A percentile compares a stretch with the other conserved stretches of the same genome.
Evolutionary conservation across 2,329 filamentous ascomycete genomes (phyloP).

Genomic region (Cladosporium sp.): DNA sequence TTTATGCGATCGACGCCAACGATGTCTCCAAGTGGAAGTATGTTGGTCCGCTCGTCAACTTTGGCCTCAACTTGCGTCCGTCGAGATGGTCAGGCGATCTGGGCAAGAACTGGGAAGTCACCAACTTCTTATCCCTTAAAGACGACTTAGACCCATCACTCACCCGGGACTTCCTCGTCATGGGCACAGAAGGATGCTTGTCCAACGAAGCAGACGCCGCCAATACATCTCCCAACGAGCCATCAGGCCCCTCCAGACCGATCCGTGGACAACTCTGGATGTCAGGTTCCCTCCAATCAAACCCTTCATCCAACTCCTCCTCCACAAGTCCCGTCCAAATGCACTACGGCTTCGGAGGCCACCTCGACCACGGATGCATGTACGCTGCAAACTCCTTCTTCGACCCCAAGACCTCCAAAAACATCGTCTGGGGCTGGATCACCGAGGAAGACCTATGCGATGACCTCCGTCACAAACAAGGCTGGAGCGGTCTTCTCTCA

Average conservation of each 20-base stretch:
- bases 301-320: background rate
- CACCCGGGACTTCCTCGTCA: constrained; percentile 40
- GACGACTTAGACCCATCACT: constrained; percentile 26
- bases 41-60: constrained; percentile 39
- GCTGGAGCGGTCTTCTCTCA: constrained; percentile 48
- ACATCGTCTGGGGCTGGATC: constrained; percentile 48
- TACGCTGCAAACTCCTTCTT: constrained; percentile 49
- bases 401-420: constrained; percentile 38
- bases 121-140: constrained; percentile 42
- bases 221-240: constrained; percentile 10
- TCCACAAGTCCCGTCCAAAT: constrained; percentile 21
- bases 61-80: constrained; percentile 36
- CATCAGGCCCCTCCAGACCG: constrained; percentile 22
- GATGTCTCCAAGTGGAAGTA: constrained; percentile 44
- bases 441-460: constrained; percentile 48
- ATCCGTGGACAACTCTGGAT: constrained; percentile 42
- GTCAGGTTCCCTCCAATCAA: constrained; percentile 30
- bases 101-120: constrained; percentile 50
- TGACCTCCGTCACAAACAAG: constrained; percentile 39
- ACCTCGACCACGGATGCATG: constrained; percentile 45
- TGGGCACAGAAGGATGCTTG: constrained; percentile 43
- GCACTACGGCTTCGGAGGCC: constrained; percentile 39
- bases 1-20: constrained; percentile 40
- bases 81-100: constrained; percentile 48
- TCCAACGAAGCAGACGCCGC: constrained; percentile 19